Percentiles rank a stretch among this genome's conserved stretches.
Conservation (phyloP, 2,329 filamentous ascomycete genomes). For the Ampelomyces quisqualis region DNA sequence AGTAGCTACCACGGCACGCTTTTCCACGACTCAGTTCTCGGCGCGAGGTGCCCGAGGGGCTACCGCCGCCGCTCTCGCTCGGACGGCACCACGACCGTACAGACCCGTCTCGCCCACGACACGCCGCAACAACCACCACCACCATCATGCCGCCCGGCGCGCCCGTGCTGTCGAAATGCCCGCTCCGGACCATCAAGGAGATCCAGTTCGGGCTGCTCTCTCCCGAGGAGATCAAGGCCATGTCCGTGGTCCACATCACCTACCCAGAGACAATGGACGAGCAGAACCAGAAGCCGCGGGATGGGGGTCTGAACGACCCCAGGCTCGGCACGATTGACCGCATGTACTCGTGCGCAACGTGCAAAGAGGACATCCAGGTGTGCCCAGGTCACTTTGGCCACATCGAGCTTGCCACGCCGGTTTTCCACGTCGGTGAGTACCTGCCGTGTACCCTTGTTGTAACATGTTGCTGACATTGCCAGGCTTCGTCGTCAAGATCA, state of each 20-base stretch:
- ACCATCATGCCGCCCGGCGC: slow-evolving; percentile 78
- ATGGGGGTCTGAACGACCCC: slow-evolving; percentile 91
- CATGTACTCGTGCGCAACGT: slow-evolving; percentile 93
- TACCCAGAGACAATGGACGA: slow-evolving; percentile 99
- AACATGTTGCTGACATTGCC: slow-evolving; percentile 24
- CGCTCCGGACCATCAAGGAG: slow-evolving; percentile 96
- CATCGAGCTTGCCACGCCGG: slow-evolving; percentile 94
- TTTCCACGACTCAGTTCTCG: slow-evolving; percentile 15
- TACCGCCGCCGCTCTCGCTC: slow-evolving; percentile 23
- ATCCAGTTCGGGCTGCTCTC: slow-evolving; percentile 98
- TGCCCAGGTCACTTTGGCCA: slow-evolving; percentile 98
- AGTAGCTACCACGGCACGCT: slow-evolving; percentile 22
- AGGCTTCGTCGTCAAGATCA: slow-evolving; percentile 98
- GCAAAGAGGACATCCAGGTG: slow-evolving; percentile 90
- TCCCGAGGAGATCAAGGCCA: slow-evolving; percentile 97
- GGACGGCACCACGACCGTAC: slow-evolving; percentile 15
- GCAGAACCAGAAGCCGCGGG: slow-evolving; percentile 83
- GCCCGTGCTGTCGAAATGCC: slow-evolving; percentile 67
- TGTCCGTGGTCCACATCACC: slow-evolving; percentile 94
- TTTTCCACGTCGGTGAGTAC: slow-evolving; percentile 75
- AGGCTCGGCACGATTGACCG: slow-evolving; percentile 95
- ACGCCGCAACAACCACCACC: slow-evolving; percentile 11
- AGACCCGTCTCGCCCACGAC: slow-evolving; percentile 9
- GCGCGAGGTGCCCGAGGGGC: slow-evolving; percentile 33
- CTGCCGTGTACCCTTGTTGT: slow-evolving; percentile 17